A percentile compares a stretch with the other conserved stretches of the same genome.
Conservation (phyloP, 2,329 filamentous ascomycete genomes). For the Chaetomium olivaceum region DNA sequence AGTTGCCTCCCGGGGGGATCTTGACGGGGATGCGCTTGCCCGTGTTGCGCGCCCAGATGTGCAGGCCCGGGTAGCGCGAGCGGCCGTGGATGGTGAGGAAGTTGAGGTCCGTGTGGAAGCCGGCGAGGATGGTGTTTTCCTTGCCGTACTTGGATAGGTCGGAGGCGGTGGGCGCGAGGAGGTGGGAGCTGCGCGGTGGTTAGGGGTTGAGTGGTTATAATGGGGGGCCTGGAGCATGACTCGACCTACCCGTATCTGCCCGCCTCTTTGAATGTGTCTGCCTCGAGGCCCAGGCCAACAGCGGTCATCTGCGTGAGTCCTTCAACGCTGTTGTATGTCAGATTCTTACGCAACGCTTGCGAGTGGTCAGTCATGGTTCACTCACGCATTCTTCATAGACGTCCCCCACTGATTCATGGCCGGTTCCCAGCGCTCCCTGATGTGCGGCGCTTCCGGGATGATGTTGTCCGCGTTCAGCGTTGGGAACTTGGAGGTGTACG, state of each 20-base stretch:
- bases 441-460: constrained; percentile 50
- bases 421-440: constrained; percentile 53
- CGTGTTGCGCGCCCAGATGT: constrained; percentile 66
- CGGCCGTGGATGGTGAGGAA: constrained; percentile 66
- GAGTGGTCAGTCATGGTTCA: not conserved
- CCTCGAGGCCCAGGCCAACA: constrained; percentile 55
- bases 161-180: constrained; percentile 61
- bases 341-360: not conserved
- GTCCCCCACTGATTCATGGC: constrained; percentile 59
- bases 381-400: constrained; percentile 62
- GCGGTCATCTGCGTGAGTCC: constrained; percentile 61
- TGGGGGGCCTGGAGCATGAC: not conserved
- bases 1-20: constrained; percentile 57
- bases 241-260: constrained; percentile 54
- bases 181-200: constrained; percentile 50
- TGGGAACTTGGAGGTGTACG: constrained; percentile 57
- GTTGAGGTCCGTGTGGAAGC: constrained; percentile 66
- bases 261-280: constrained; percentile 55
- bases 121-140: constrained; percentile 60
- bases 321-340: constrained; percentile 45
- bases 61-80: constrained; percentile 60
- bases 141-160: constrained; percentile 56
- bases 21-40: constrained; percentile 58
- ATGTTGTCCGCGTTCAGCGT: constrained; percentile 58
- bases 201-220: not conserved